Evolutionary conservation across 2,329 filamentous ascomycete genomes (phyloP).

Genomic region (Tolypocladium cylindrosporum): DNA sequence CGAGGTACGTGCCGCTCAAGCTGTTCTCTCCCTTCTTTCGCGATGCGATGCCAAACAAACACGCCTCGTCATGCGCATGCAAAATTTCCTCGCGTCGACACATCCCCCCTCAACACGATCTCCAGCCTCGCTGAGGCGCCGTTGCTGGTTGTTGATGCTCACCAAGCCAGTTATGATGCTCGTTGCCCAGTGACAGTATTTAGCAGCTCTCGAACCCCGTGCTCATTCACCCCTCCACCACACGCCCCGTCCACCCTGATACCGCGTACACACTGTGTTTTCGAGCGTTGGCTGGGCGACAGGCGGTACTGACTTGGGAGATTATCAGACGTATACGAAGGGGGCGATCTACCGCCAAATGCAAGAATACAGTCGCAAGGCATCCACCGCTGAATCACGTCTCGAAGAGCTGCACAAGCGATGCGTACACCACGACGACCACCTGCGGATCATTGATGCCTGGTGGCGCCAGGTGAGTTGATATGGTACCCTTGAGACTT

Average conservation of each 20-base stretch:
- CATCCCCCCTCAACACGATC: conserved; percentile 3
- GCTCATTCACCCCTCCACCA: conserved; percentile 2
- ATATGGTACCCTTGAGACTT: background rate
- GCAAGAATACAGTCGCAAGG: conserved; percentile 94
- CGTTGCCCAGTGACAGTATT: conserved; percentile 19
- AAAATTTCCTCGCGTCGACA: background rate
- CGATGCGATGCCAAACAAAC: conserved; percentile 3
- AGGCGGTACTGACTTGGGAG: conserved; percentile 13
- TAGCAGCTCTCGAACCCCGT: conserved; percentile 13
- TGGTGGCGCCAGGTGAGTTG: conserved; percentile 84
- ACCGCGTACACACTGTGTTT: background rate
- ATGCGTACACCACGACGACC: conserved; percentile 79
- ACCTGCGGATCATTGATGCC: conserved; percentile 78
- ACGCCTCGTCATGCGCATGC: background rate
- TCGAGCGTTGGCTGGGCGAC: background rate
- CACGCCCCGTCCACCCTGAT: conserved; percentile 6
- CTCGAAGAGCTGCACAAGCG: conserved; percentile 72
- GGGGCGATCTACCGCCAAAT: conserved; percentile 96
- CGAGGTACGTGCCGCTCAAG: conserved; percentile 48
- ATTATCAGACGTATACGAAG: conserved; percentile 44
- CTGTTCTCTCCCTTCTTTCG: conserved; percentile 11
- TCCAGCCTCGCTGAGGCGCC: conserved; percentile 15
- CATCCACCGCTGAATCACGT: conserved; percentile 68
- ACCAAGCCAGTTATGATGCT: conserved; percentile 26
- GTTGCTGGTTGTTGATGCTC: conserved; percentile 23